Evolutionary conservation across 345 rosid species (phyloP).

Genomic region (Alliaria petiolata): DNA sequence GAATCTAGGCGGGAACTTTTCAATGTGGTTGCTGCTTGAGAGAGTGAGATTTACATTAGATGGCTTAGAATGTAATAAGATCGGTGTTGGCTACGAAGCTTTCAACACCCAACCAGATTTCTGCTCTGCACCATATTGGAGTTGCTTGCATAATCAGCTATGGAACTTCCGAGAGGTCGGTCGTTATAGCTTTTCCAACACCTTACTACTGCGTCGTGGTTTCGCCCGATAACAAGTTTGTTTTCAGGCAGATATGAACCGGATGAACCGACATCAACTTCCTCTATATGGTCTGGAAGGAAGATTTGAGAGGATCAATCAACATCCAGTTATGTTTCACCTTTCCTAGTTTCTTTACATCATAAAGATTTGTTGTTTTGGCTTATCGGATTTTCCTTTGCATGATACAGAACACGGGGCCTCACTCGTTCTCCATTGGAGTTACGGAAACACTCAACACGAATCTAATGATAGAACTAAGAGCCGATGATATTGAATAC

Average conservation of each 20-base stretch:
- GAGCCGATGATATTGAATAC: slow-evolving; percentile 93
- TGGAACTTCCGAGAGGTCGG: slow-evolving; percentile 85
- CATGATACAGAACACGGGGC: slow-evolving; percentile 65
- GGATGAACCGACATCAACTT: slow-evolving; percentile 55
- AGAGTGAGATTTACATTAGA: slow-evolving; percentile 89
- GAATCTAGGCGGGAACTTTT: slow-evolving; percentile 59
- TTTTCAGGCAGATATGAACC: slow-evolving; percentile 80
- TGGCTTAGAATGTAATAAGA: slow-evolving; percentile 85
- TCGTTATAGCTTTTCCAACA: no score
- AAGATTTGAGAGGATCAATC: slow-evolving; percentile 85
- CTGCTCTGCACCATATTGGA: slow-evolving; percentile 86
- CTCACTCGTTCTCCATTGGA: slow-evolving; percentile 89
- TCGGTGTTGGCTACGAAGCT: slow-evolving; percentile 83
- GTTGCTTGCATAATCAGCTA: slow-evolving; percentile 92
- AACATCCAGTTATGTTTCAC: slow-evolving; percentile 75
- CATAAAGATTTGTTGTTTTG: background rate
- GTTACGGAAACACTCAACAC: slow-evolving; percentile 87
- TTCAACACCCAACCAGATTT: slow-evolving; percentile 78
- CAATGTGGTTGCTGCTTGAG: slow-evolving; percentile 98
- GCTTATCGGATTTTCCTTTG: background rate
- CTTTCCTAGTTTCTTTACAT: background rate
- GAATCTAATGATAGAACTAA: slow-evolving; percentile 73
- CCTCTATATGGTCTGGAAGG: slow-evolving; percentile 85
- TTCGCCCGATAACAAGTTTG: background rate
- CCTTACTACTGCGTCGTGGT: background rate